These are phyloP conservation scores for Cylindricascospora bacillispora DNA, from an alignment of 1,139 yeast species.

Conservation along the genomic window DNA sequence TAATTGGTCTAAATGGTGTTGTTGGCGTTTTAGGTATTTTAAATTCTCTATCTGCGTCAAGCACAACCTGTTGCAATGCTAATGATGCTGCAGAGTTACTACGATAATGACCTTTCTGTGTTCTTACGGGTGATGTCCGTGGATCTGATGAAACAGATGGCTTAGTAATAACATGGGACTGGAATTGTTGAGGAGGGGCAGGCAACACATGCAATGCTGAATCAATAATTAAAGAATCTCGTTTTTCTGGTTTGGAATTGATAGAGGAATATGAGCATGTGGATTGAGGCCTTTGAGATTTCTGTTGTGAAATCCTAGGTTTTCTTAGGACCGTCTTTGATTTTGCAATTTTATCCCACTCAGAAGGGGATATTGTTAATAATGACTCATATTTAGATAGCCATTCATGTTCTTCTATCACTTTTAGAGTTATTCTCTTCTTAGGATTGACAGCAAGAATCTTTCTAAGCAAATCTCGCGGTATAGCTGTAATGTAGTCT, in stretches of 20 bases:
- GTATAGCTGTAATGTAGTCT: constrained; percentile 80
- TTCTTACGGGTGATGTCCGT: constrained; percentile 12
- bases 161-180: constrained; percentile 17
- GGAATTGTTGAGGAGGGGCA: constrained; percentile 21
- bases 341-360: constrained; percentile 58
- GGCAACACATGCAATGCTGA: constrained; percentile 16
- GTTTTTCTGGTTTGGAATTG: constrained; percentile 19
- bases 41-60: too few relatives aligned
- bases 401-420: constrained; percentile 80
- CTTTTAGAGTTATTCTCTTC: constrained; percentile 55
- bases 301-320: constrained; percentile 24
- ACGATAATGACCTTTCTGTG: constrained; percentile 15
- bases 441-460: constrained; percentile 62
- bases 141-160: constrained; percentile 19
- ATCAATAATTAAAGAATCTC: constrained; percentile 19
- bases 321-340: constrained; percentile 33
- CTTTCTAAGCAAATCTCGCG: constrained; percentile 78
- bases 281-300: constrained; percentile 26
- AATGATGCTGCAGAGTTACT: constrained; percentile 39
- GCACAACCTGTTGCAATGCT: constrained; percentile 58
- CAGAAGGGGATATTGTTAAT: constrained; percentile 73
- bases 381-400: constrained; percentile 71
- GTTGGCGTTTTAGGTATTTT: too few relatives aligned
- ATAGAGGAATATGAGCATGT: constrained; percentile 25
- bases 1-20: too few relatives aligned